These are phyloP conservation scores for Fragaria nilgerrensis DNA, from an alignment of 306 rosid genomes.

Conservation along the genomic window DNA sequence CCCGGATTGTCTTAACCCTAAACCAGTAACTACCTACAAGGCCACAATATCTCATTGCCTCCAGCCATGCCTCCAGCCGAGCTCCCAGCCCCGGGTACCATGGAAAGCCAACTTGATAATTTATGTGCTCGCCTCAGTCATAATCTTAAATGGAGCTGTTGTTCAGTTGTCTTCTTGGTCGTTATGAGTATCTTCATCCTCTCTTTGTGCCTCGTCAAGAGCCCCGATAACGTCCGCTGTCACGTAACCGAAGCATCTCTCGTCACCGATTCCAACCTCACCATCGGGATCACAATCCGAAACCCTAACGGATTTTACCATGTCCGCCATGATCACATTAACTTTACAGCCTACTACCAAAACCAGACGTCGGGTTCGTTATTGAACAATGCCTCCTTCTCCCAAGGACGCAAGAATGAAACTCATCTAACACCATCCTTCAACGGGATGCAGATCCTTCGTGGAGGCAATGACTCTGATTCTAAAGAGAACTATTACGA, in stretches of 20 bases:
- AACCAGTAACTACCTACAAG: too few species aligned
- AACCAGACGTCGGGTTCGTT: background rate
- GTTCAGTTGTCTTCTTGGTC: too few species aligned
- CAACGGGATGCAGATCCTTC: background rate
- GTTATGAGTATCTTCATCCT: background rate
- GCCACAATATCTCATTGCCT: too few species aligned
- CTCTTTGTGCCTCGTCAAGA: background rate
- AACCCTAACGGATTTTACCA: background rate
- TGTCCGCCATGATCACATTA: background rate
- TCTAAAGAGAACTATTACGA: background rate
- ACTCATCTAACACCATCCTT: background rate
- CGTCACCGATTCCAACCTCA: background rate
- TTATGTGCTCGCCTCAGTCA: too few species aligned
- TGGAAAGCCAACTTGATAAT: too few species aligned
- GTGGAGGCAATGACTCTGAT: background rate
- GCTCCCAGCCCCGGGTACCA: too few species aligned
- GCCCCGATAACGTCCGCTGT: background rate
- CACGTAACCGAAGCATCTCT: background rate
- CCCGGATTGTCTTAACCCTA: too few species aligned
- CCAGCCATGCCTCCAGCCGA: too few species aligned
- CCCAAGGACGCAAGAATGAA: background rate
- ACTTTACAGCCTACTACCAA: background rate
- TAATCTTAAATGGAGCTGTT: too few species aligned
- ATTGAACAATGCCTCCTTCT: background rate
- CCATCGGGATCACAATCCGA: background rate